Base-by-base conservation (phyloP, 257 asterid species). In the Fraxinus cuspidata region DNA sequence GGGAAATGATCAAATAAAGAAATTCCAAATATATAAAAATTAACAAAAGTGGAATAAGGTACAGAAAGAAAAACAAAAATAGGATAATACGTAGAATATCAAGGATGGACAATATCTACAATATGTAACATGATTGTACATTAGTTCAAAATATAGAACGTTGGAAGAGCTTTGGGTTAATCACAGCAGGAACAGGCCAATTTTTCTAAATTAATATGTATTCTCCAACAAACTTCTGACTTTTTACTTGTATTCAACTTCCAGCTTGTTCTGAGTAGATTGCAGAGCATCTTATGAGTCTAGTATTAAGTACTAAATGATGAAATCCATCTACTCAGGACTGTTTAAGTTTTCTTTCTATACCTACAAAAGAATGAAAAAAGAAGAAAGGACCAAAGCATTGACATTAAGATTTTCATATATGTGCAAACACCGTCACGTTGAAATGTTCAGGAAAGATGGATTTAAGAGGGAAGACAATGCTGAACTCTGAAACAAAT, bases 1-100 rank as follows among this genome's bases (percentile, higher is more conserved):
- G 44, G 5, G 10, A 71, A 77, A 72, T 47, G 37, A 66, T 81
- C 74, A 71, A 47, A 35, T 37, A 37, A 15, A 28, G 29, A 31
- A 21, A 71, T 67, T 25, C 21, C 64, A n/a, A 53, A 53, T 53
- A 53, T n/a, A 53, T 7, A 65, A 73, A 18, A 29, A 0, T 32
- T 28, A 25, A 7, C 11, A 56, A 31, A 56, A 6, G 58, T 38
- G 8, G 69, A 58, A 56, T 25, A 15, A n/a, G 65, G 65, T 6
- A 63, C 31, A 31, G 4, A 38, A 9, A 35, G 7, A 56, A n/a
- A n/a, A 38, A 35, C 53, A 27, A n/a, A 38, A 7, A 42, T 7
- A 42, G 15, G 29, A n/a, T 66, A 74, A 47, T 21, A 19, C 12
- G 69, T 60, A 9, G 32, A 23, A 9, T 3, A 60, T 60, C 18